Percentiles rank a stretch among this genome's conserved stretches.
phyloP scores from a whole-genome alignment of 345 rosid genomes.

The Pistacia integerrima region DNA sequence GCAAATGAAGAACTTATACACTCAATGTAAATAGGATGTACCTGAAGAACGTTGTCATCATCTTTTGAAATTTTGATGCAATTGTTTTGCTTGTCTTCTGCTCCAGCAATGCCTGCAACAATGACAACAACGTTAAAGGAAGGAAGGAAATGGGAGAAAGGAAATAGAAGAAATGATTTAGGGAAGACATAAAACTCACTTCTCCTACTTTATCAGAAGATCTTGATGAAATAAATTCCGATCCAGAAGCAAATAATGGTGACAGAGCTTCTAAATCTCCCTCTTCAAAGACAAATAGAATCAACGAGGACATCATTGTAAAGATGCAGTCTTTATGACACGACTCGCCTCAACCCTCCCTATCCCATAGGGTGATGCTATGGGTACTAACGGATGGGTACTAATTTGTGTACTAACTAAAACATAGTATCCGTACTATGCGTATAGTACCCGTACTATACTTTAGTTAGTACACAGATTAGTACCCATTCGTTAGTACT shows the following conservation, averaged over 20 bases:
- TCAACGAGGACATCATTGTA: slow-evolving; percentile 50
- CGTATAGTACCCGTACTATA: too few relatives aligned
- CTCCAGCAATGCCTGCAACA: slow-evolving; percentile 36
- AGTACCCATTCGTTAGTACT: too few relatives aligned
- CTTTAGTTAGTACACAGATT: too few relatives aligned
- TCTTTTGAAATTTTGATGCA: slow-evolving; percentile 53
- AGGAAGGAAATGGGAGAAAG: background rate
- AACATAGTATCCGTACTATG: too few relatives aligned
- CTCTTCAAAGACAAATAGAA: slow-evolving; percentile 58
- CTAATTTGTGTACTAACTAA: too few relatives aligned
- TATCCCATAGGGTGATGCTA: too few relatives aligned
- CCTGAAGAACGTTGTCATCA: slow-evolving; percentile 50
- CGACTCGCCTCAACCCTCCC: too few relatives aligned
- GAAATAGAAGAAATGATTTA: slow-evolving; percentile 15
- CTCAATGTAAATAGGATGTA: slow-evolving; percentile 21
- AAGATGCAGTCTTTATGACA: slow-evolving; percentile 52
- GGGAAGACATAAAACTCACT: slow-evolving; percentile 27
- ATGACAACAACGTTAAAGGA: slow-evolving; percentile 12
- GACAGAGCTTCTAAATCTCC: slow-evolving; percentile 50
- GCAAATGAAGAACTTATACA: background rate
- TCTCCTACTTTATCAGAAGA: slow-evolving; percentile 26
- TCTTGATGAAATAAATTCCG: slow-evolving; percentile 14
- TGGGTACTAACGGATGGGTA: too few relatives aligned
- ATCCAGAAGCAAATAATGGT: slow-evolving; percentile 28
- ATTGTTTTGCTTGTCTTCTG: slow-evolving; percentile 41